Evolutionary conservation across 441 rosid species (phyloP).

Genomic region (Euphorbia schlechtendalii): DNA sequence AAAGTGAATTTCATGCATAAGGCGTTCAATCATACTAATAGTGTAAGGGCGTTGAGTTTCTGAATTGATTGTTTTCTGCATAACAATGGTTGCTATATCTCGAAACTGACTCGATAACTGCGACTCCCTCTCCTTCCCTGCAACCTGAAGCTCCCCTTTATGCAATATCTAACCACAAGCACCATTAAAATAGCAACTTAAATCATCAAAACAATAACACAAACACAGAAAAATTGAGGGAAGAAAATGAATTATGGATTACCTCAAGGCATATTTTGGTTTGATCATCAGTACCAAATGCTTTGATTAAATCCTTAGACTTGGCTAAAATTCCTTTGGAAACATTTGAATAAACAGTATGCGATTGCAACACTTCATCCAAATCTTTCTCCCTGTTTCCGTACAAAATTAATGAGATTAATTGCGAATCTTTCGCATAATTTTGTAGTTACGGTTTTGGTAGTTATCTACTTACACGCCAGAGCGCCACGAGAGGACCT

Average conservation of each 20-base stretch:
- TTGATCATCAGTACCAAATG: constrained; percentile 80
- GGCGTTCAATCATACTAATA: constrained; percentile 85
- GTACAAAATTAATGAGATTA: not conserved
- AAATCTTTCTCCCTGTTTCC: constrained; percentile 78
- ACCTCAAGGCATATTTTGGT: constrained; percentile 77
- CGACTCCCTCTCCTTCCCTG: constrained; percentile 94
- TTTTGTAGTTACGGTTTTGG: not conserved
- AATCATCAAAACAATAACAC: not conserved
- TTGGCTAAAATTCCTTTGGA: constrained; percentile 93
- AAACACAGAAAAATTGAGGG: not conserved
- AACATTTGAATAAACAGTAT: constrained; percentile 85
- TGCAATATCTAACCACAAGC: constrained; percentile 58
- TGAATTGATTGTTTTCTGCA: constrained; percentile 93
- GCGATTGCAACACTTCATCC: constrained; percentile 95
- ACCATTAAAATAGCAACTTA: not conserved
- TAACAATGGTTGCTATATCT: constrained; percentile 87
- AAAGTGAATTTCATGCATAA: constrained; percentile 92
- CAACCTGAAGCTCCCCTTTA: constrained; percentile 97
- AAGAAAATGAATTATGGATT: constrained; percentile 9
- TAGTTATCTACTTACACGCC: constrained; percentile 53
- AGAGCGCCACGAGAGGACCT: constrained; percentile 99
- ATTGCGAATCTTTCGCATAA: not conserved
- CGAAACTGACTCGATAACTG: constrained; percentile 88
- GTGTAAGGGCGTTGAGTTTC: constrained; percentile 93
- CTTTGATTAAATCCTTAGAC: constrained; percentile 59